Conservation (phyloP, 1,284 basidiomycete species). For the Psilocybe mexicana region DNA sequence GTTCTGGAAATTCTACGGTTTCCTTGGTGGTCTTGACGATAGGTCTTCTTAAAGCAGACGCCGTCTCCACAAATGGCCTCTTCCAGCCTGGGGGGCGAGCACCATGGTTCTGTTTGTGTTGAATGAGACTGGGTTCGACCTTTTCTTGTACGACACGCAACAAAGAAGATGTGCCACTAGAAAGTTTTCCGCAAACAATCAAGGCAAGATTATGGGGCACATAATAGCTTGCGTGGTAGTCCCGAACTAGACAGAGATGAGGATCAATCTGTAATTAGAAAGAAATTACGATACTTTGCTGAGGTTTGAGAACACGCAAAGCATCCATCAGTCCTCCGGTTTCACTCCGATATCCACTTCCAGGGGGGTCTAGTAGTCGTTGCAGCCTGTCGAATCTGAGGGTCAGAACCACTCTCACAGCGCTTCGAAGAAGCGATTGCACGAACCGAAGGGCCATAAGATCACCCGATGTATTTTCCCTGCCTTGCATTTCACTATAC, state of each 20-base stretch:
- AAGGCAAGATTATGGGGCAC: slow-evolving; percentile 93
- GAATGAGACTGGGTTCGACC: slow-evolving; percentile 80
- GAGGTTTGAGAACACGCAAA: slow-evolving; percentile 81
- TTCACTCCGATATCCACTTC: slow-evolving; percentile 93
- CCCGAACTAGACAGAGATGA: slow-evolving; percentile 59
- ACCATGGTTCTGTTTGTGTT: slow-evolving; percentile 70
- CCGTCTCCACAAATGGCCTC: slow-evolving; percentile 91
- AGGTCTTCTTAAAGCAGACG: slow-evolving; percentile 64
- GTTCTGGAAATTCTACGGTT: slow-evolving; percentile 93
- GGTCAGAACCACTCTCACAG: background rate
- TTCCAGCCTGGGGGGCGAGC: slow-evolving; percentile 82
- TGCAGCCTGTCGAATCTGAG: slow-evolving; percentile 56
- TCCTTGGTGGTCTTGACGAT: slow-evolving; percentile 59
- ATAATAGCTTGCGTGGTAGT: slow-evolving; percentile 92
- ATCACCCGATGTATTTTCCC: slow-evolving; percentile 91
- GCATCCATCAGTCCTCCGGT: slow-evolving; percentile 96
- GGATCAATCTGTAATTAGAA: background rate
- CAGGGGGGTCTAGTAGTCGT: slow-evolving; percentile 76
- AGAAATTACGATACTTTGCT: slow-evolving; percentile 70
- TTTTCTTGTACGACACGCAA: slow-evolving; percentile 78
- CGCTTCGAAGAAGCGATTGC: background rate
- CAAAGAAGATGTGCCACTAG: slow-evolving; percentile 66
- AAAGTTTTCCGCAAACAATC: slow-evolving; percentile 80
- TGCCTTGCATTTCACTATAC: slow-evolving; percentile 97
- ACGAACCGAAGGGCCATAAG: slow-evolving; percentile 84